These are phyloP conservation scores for Picea glauca DNA, from an alignment of 75 land plant species.

Conservation along the genomic window DNA sequence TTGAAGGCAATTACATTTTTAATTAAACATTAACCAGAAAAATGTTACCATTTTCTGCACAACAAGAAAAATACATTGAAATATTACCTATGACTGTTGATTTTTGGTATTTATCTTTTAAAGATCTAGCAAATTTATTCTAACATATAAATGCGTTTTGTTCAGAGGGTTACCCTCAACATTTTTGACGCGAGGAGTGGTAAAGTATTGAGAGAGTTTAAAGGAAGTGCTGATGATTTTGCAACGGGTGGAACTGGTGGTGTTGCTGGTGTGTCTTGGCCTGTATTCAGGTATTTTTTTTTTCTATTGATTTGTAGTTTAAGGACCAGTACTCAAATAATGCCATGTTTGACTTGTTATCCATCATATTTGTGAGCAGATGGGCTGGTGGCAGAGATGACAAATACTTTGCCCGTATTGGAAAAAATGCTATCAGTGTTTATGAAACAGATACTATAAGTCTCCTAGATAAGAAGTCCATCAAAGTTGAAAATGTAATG, in stretches of 20 bases:
- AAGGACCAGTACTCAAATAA: background rate
- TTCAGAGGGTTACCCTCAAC: constrained; percentile 70
- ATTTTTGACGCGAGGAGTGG: constrained; percentile 92
- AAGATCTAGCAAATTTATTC: background rate
- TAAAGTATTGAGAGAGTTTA: constrained; percentile 79
- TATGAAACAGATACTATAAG: constrained; percentile 93
- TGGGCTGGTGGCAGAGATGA: constrained; percentile 95
- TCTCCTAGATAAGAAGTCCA: constrained; percentile 83
- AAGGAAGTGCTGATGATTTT: constrained; percentile 95
- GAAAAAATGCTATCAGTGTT: constrained; percentile 87
- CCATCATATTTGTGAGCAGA: constrained; percentile 22
- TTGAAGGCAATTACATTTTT: background rate
- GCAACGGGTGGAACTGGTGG: constrained; percentile 81
- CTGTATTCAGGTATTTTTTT: constrained; percentile 68
- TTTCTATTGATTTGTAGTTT: background rate
- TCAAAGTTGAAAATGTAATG: constrained; percentile 82
- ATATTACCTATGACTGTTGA: background rate
- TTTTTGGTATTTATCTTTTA: constrained; percentile 3
- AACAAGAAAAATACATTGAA: background rate
- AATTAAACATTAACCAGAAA: background rate
- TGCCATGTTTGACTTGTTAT: too few species aligned
- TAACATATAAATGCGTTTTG: constrained; percentile 1
- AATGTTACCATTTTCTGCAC: background rate
- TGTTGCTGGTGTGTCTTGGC: constrained; percentile 90
- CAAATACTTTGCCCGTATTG: constrained; percentile 88